Evolutionary conservation across 1,139 yeast species (phyloP).

Genomic region (Yamadazyma dushanensis): DNA sequence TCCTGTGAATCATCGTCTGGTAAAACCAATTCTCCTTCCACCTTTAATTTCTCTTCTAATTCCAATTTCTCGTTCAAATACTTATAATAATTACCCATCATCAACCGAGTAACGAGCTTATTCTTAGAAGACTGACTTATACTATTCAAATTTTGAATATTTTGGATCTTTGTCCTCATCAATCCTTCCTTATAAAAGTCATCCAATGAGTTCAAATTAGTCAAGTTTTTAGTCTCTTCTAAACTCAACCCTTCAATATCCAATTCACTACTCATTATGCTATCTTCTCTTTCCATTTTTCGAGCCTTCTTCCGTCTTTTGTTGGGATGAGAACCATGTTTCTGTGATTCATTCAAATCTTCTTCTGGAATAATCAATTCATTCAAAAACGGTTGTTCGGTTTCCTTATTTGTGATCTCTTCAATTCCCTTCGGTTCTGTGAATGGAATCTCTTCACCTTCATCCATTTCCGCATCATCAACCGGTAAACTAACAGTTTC

Average conservation of each 20-base stretch:
- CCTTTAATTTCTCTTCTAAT: slow-evolving; percentile 11
- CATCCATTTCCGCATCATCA: slow-evolving; percentile 32
- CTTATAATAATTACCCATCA: slow-evolving; percentile 71
- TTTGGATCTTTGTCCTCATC: slow-evolving; percentile 57
- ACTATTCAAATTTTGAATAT: slow-evolving; percentile 47
- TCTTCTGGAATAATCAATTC: slow-evolving; percentile 50
- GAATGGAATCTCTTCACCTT: slow-evolving; percentile 4
- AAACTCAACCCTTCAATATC: slow-evolving; percentile 39
- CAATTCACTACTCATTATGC: slow-evolving; percentile 28
- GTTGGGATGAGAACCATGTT: slow-evolving; percentile 4
- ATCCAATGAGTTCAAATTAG: slow-evolving; percentile 39
- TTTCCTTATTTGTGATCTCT: slow-evolving; percentile 43
- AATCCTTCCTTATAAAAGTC: slow-evolving; percentile 54
- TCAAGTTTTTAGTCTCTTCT: slow-evolving; percentile 37
- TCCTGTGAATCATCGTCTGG: slow-evolving; percentile 16
- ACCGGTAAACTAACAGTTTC: slow-evolving; percentile 52
- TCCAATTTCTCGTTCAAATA: slow-evolving; percentile 36
- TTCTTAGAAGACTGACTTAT: slow-evolving; percentile 58
- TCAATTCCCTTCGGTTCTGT: slow-evolving; percentile 61
- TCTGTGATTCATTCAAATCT: slow-evolving; percentile 6
- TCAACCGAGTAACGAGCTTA: slow-evolving; percentile 64
- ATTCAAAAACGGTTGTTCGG: slow-evolving; percentile 50
- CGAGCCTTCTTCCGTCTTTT: slow-evolving; percentile 17
- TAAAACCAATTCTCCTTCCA: slow-evolving; percentile 8
- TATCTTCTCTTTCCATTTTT: slow-evolving; percentile 3